These are phyloP conservation scores for Fusarium pseudoanthophilum DNA, from an alignment of 2,329 filamentous ascomycete genomes.

Conservation along the genomic window DNA sequence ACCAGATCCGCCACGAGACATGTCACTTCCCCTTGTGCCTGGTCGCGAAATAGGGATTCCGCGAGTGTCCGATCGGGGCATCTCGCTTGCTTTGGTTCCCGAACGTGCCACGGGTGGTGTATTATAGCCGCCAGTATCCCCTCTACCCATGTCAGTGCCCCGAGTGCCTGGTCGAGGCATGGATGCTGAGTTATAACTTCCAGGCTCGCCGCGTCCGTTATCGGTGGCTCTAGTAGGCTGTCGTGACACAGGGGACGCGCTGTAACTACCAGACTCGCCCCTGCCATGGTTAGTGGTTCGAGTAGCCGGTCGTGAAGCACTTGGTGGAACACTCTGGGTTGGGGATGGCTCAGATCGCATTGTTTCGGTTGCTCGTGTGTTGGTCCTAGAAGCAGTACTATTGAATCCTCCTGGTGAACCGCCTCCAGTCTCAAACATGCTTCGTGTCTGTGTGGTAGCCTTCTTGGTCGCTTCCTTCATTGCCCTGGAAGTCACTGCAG, in stretches of 20 bases:
- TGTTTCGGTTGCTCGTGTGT: conserved; percentile 31
- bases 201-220: conserved; percentile 44
- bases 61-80: conserved; percentile 35
- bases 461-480: conserved; percentile 97
- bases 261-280: conserved; percentile 39
- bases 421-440: conserved; percentile 71
- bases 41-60: conserved; percentile 56
- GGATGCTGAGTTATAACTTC: conserved; percentile 38
- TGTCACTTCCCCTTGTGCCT: conserved; percentile 50
- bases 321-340: conserved; percentile 28
- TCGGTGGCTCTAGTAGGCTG: conserved; percentile 33
- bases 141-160: conserved; percentile 36
- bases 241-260: conserved; percentile 55
- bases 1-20: conserved; percentile 44
- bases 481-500: conserved; percentile 89
- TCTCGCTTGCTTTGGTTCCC: conserved; percentile 39
- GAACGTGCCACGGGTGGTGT: conserved; percentile 38
- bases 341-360: conserved; percentile 32
- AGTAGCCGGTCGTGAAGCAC: conserved; percentile 26
- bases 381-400: conserved; percentile 42
- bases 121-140: conserved; percentile 45
- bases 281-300: conserved; percentile 27
- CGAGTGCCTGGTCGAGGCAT: conserved; percentile 40
- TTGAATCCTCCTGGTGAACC: conserved; percentile 44
- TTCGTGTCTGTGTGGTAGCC: conserved; percentile 84